phyloP scores from a whole-genome alignment of 2,329 filamentous ascomycete genomes.

The Xylariaceae sp. region DNA sequence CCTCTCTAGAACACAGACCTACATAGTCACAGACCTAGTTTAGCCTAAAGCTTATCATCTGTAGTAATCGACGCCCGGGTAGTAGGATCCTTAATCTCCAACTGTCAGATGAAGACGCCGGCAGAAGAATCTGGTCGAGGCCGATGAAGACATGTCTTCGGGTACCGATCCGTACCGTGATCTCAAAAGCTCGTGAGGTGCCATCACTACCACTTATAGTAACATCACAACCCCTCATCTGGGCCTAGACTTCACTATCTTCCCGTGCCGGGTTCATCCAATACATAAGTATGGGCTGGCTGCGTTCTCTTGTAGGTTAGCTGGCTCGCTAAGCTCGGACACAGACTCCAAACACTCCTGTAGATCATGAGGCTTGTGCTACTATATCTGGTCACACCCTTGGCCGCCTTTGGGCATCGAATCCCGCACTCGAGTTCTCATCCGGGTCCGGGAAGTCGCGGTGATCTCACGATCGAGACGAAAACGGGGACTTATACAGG shows the following conservation, averaged over 20 bases:
- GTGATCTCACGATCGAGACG: constrained; percentile 20
- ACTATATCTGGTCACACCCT: constrained; percentile 7
- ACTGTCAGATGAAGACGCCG: background rate
- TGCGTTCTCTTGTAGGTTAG: too few relatives aligned
- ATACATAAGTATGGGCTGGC: too few relatives aligned
- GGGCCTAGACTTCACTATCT: too few relatives aligned
- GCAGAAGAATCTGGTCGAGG: background rate
- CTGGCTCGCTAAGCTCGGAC: too few relatives aligned
- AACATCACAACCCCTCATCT: background rate
- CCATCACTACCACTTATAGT: background rate
- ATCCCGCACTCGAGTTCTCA: background rate
- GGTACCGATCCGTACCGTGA: background rate
- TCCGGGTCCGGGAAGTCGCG: background rate
- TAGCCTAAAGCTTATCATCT: constrained; percentile 6
- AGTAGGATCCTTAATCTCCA: background rate
- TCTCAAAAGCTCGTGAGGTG: background rate
- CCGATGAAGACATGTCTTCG: constrained; percentile 1
- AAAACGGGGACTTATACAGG: constrained; percentile 21
- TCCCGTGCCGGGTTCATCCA: too few relatives aligned
- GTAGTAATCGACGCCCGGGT: constrained; percentile 1
- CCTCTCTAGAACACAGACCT: too few relatives aligned
- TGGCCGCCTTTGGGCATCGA: constrained; percentile 2
- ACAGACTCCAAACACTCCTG: background rate
- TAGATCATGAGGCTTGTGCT: background rate
- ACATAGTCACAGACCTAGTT: background rate